Evolutionary conservation across 148 eudicot species (phyloP), one percentile per base, ranked within the genome.

Genomic region (Beta vulgaris): DNA sequence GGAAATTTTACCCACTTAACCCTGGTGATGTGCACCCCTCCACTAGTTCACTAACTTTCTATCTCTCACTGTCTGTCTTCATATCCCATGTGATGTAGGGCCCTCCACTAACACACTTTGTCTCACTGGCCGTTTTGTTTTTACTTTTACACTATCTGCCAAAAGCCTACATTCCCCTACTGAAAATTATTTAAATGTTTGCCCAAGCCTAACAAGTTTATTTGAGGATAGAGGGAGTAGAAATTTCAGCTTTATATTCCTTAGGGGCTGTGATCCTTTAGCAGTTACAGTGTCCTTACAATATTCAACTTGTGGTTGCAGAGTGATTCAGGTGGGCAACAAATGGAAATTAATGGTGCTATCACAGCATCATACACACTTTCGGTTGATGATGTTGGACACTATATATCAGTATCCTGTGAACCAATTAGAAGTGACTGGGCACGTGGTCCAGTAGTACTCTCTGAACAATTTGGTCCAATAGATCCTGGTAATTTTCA

Each of bases 351-450:
- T 64, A 68, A 64, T 58, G 91, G 84, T 72, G 97, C 89, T 59
- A 78, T 80, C 43, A 59, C 84, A 69, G 78, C 93, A 65, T 85
- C 91, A 26, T 92, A 95, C 84, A 85, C 73, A 12, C 88, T 95
- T 26, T 87, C 90, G 49, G 82, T 84, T 58, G 93, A 86, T 78
- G 99, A 95, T 82, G 88, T 92, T 74, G 91, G 91, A 65, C 88
- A 67, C 78, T 88, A 80, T 67, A 44, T 95, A 69, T 92, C 94
- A 46, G 97, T 92, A 74, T 95, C 97, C n/a, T 95, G 99, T 79
- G 97, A 92, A 83, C 97, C 99, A 43, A 80, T 91, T 15, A 88
- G 99, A 83, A 92, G 82, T 80, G 99, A 95, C 74, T 82, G 92
- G 89, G 94, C 90, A 18, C 88, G 98, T 77, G 99, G 99, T 77